Evolutionary conservation across 1,284 basidiomycete genomes (phyloP), one percentile per base, ranked within the genome.

Genomic region (Trametes polyzona): DNA sequence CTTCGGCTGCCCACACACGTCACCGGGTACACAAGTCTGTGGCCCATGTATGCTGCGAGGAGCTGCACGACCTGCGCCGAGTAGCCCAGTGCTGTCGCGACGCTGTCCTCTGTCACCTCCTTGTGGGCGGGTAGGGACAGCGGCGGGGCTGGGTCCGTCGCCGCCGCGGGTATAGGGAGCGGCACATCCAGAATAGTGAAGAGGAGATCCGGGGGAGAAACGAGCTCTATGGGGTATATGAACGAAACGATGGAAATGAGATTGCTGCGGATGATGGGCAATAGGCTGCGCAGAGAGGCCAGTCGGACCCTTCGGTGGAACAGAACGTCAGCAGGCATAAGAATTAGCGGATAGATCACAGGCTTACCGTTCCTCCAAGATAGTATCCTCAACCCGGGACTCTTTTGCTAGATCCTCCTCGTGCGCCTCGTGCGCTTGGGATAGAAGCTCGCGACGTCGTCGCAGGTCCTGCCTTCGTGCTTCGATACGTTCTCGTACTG

Each of bases 181-280:
- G 95, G 90, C 40, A 93, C 86, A 50, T 82, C 81, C 50, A 95
- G 77, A 67, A 97, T 92, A 9, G 90, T 87, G 72, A 91, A 98
- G 17, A 96, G 82, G 9, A 96, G 78, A 67, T 93, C 87, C 1
- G 90, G 85, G 11, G 92, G 80, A 26, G 90, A 90, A 32, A 88
- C 79, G 4, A 95, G 86, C 52, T 92, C 88, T 66, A 98, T 96
- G 30, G 95, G 94, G 73, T 92, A 98, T 65, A 97, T 88, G 29
- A 78, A 78, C 41, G 91, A 85, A 44, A 98, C 83, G 14, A 81
- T 82, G n/a, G 88, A 85, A 58, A 95, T 78, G 54, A 95, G 83
- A 12, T 81, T 78, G 21, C 86, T 88, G 50, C 90, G 85, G 40
- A 81, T 80, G 14, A 82, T 76, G 21, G 78, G 70, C 56, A 92